Evolutionary conservation across 2,329 filamentous ascomycete species (phyloP), one percentile per base, ranked within the genome.

Genomic region (Aureobasidium sp.): DNA sequence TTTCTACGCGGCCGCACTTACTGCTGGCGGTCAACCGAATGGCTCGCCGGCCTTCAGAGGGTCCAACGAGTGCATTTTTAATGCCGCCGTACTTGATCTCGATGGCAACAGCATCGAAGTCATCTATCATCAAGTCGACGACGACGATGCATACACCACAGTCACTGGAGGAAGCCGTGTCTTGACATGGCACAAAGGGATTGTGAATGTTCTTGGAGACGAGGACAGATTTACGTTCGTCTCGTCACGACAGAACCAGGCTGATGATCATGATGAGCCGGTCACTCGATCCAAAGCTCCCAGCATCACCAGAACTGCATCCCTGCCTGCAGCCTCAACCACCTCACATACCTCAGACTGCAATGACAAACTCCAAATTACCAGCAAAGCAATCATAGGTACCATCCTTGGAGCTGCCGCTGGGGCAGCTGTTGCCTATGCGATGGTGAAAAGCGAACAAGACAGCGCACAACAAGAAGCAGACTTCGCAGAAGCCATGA

Each of bases 51-150:
- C 74, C 61, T 62, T 71, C 63, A 73, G 79, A 54, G 76, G 78
- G 63, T 69, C 72, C 16, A 71, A 77, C 3, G 72, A 73, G 63
- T 71, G 79, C 69, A 73, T 80, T 72, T 76, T 83, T 70, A 83
- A 80, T 57, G 80, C 81, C 42, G 79, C 79, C 6, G 72, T 89
- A 35, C 78, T 82, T 56, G 89, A 95, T 68, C 78, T 88, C 52
- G 88, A 95, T 71, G 87, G 87, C 47, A 94, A 95, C 71, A 86
- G 79, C 61, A 83, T 95, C 65, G 87, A 93, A 64, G 85, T 88
- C 25, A 80, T 90, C 45, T 86, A 82, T 66, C 74, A 75, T 49
- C 70, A 72, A 50, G 68, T 59, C 17, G 67, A 64, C 17, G 66
- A 73, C 16, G 62, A 70, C 32, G 64, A 71, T 17, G 38, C 19